A percentile compares a stretch with the other conserved stretches of the same genome.
Conservation (phyloP, 768 basidiomycete genomes). For the Boletales sp. region DNA sequence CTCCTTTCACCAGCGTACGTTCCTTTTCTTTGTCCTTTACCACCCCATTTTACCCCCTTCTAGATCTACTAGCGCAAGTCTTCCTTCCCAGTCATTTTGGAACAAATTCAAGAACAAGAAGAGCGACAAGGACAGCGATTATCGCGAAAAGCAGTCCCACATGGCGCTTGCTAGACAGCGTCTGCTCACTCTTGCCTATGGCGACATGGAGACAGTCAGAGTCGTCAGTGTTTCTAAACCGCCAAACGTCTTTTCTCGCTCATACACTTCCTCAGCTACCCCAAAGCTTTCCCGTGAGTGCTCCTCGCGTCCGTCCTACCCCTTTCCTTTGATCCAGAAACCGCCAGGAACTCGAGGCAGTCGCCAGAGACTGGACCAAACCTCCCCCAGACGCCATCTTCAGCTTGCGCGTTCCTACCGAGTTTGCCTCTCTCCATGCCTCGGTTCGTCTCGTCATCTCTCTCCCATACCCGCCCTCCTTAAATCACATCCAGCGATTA, state of each 20-base stretch:
- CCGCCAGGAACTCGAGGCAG: constrained; percentile 70
- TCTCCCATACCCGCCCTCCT: constrained; percentile 16
- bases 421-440: constrained; percentile 81
- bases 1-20: constrained; percentile 79
- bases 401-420: constrained; percentile 78
- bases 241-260: not conserved
- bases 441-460: constrained; percentile 49
- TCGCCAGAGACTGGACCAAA: constrained; percentile 83
- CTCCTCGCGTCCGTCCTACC: not conserved
- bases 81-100: constrained; percentile 46
- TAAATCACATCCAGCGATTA: constrained; percentile 50
- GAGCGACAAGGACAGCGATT: constrained; percentile 58
- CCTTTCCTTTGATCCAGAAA: not conserved
- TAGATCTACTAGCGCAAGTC: constrained; percentile 68
- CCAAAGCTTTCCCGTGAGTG: constrained; percentile 55
- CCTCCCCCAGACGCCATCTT: constrained; percentile 78
- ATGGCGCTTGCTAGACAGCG: constrained; percentile 74
- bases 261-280: constrained; percentile 52
- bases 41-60: constrained; percentile 22
- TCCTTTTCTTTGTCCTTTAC: constrained; percentile 22
- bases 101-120: constrained; percentile 68
- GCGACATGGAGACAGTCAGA: constrained; percentile 83
- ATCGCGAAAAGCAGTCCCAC: constrained; percentile 48
- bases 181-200: constrained; percentile 77
- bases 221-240: constrained; percentile 39